phyloP scores from a whole-genome alignment of 1,284 basidiomycete species.

The Ceratobasidium sp. region DNA sequence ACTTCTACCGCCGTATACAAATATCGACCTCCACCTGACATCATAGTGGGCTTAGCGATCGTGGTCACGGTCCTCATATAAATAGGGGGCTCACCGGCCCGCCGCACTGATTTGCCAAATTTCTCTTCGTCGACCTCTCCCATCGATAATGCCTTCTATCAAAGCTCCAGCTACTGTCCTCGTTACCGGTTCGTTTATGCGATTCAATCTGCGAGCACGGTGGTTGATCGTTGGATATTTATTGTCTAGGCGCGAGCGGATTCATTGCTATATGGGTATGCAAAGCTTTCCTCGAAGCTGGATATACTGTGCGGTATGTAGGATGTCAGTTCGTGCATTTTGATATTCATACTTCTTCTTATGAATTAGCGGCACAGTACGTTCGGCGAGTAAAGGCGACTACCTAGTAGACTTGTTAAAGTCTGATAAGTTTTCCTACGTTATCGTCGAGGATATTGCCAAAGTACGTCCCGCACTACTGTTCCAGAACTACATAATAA shows the following conservation, averaged over 20 bases:
- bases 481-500: neutral
- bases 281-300: conserved; percentile 47
- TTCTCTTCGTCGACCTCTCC: neutral
- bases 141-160: conserved; percentile 47
- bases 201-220: neutral
- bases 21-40: conserved; percentile 13
- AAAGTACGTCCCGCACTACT: conserved; percentile 38
- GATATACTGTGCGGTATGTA: conserved; percentile 46
- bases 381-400: conserved; percentile 49
- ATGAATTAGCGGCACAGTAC: conserved; percentile 44
- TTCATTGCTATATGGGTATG: conserved; percentile 50
- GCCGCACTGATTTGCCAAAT: neutral
- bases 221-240: neutral
- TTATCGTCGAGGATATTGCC: conserved; percentile 50
- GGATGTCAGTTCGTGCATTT: neutral
- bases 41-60: conserved; percentile 4
- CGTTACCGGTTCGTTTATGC: conserved; percentile 44
- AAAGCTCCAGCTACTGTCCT: conserved; percentile 50
- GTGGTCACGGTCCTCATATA: neutral
- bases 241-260: conserved; percentile 48
- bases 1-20: too few relatives aligned
- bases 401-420: conserved; percentile 49
- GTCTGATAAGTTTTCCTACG: conserved; percentile 48
- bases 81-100: neutral
- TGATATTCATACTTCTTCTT: neutral